These are phyloP conservation scores for Mantamonas sphyraenae DNA, from an alignment of 78 protist species.

Conservation along the genomic window DNA sequence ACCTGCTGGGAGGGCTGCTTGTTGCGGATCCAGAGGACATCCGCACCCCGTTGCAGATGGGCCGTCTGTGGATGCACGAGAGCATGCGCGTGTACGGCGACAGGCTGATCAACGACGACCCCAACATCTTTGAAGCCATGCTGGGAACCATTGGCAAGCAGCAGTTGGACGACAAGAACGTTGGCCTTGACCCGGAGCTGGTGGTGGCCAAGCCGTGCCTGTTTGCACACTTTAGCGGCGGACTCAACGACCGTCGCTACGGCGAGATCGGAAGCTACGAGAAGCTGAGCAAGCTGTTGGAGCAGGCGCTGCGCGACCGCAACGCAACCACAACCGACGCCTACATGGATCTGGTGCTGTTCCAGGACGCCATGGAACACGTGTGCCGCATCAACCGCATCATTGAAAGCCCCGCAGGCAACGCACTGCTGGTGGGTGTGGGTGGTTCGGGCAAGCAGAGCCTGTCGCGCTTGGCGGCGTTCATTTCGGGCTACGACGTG, in stretches of 20 bases:
- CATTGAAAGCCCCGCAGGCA: slow-evolving; percentile 43
- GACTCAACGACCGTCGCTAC: slow-evolving; percentile 16
- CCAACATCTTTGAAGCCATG: slow-evolving; percentile 5
- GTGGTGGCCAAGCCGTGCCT: slow-evolving; percentile 23
- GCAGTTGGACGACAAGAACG: not conserved
- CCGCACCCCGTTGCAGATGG: slow-evolving; percentile 4
- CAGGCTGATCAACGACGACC: slow-evolving; percentile 37
- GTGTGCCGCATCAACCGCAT: slow-evolving; percentile 41
- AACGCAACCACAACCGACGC: slow-evolving; percentile 47
- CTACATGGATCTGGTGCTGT: slow-evolving; percentile 58
- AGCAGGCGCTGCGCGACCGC: slow-evolving; percentile 32
- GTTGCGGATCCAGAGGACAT: not conserved
- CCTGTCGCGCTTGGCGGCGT: slow-evolving; percentile 50
- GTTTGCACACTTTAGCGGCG: slow-evolving; percentile 15
- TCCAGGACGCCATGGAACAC: slow-evolving; percentile 65
- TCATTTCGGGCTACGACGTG: slow-evolving; percentile 29
- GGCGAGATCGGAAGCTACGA: not conserved
- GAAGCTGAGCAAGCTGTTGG: not conserved
- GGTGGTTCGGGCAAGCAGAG: slow-evolving; percentile 78
- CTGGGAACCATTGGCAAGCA: not conserved
- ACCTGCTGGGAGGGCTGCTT: slow-evolving; percentile 18
- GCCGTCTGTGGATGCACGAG: slow-evolving; percentile 62
- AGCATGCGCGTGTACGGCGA: slow-evolving; percentile 53
- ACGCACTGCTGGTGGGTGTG: slow-evolving; percentile 65
- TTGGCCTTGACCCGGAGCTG: slow-evolving; percentile 7